Evolutionary conservation across 2,329 filamentous ascomycete species (phyloP), one percentile per base, ranked within the genome.

Genomic region (Ophiocordyceps unilateralis): DNA sequence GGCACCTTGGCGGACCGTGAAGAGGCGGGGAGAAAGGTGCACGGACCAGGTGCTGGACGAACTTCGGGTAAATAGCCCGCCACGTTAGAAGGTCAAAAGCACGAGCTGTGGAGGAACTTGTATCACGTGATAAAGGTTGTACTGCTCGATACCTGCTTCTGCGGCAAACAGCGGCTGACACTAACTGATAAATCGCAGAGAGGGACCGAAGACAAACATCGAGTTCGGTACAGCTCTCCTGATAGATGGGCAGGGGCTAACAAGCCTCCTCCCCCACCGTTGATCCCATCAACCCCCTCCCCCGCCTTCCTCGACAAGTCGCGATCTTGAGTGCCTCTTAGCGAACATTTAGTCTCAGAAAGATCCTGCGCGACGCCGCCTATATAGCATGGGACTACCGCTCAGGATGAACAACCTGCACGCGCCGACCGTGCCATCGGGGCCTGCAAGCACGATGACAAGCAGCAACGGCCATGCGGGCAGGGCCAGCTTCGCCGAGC

Each of bases 401-500:
- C 38, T 49, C 44, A 51, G 41, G 52, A 76, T 76, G 72, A 62
- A 67, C 49, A 74, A 68, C 52, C 54, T 78, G 42, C 72, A 76
- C 53, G 72, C 73, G 47, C 73, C 72, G 2, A 76, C 72, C 10
- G 64, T 77, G 50, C 62, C 81, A 45, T 88, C 87, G 37, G 88
- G 87, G 47, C 83, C 85, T 28, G 81, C 78, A 10, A 80, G 78
- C 44, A 70, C 69, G 23, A 66, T 70, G 37, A 10, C 34, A 20
- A 50, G 62, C 34, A 64, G 69, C 43, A 83, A 81, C 59, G 81
- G 81, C 50, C 64, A 73, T 50, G 66, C 74, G 42, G 65, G 67
- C 49, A 71, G 80, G 48, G 63, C 86, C 51, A 81, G 83, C 41
- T 76, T 95, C 56, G 65, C 73, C 38, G 81, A 93, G 64, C 75